Base-by-base conservation (phyloP, 2,329 filamentous ascomycete genomes). In the Karstenula rhodostoma region DNA sequence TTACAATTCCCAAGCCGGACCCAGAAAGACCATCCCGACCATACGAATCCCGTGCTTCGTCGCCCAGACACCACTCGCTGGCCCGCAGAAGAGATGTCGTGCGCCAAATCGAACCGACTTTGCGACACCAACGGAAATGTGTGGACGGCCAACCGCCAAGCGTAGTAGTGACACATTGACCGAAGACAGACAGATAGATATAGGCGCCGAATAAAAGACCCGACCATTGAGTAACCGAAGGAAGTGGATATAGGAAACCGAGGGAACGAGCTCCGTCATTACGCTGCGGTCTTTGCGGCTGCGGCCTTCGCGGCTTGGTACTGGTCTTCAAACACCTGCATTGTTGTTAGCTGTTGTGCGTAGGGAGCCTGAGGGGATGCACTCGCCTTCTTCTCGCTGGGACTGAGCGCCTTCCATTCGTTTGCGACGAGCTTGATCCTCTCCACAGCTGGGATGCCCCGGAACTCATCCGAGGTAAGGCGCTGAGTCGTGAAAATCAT, bases 341-440 rank as follows among this genome's bases (percentile, higher is more conserved):
- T 44, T 63, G 68, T 47, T 13, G 57, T 68, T 71, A 80, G 67
- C 40, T 66, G 33, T 15, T 22, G 32, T 15, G 29, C 32, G 22
- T 7, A 4, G 9, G 29, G n/a, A n/a, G 9, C 4, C 50, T 43
- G 22, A n/a, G 35, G 33, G 40, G 22, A 23, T 15, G 35, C 19
- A 62, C 68, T 29, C 69, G 84, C 84, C 78, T 84, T 75, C 69
- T 82, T 84, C 68, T 85, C 80, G n/a, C 63, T 69, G 10, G 73
- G 73, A 56, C 72, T 74, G 49, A 87, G 70, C 2, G 69, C 77
- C 57, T 80, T 82, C 80, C 79, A 88, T 68, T 87, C 85, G 32
- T 73, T 64, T 0, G 53, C 60, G 19, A 84, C 71, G 42, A 84
- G 69, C 63, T 74, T 81, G 7, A 67, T 7, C 1, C 74, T 66